phyloP scores from a whole-genome alignment of 768 basidiomycete species.

The Mycena rosella region DNA sequence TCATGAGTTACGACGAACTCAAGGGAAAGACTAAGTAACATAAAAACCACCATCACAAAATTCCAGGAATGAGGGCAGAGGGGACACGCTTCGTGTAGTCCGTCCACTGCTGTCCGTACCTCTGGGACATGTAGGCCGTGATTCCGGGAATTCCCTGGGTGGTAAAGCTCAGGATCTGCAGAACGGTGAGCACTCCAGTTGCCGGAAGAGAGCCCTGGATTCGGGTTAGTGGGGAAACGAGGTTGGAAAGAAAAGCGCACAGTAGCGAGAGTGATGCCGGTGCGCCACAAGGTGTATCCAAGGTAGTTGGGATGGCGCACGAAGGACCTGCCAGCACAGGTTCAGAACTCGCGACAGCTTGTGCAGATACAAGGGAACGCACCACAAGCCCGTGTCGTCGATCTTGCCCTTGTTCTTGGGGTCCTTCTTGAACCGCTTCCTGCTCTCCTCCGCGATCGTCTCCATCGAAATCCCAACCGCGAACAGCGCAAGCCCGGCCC shows the following conservation, averaged over 20 bases:
- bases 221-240: no score
- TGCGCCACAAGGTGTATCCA: conserved; percentile 42
- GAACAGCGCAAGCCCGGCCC: conserved; percentile 36
- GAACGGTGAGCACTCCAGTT: not conserved
- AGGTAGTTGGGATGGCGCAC: conserved; percentile 44
- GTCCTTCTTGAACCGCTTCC: conserved; percentile 43
- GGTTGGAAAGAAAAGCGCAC: conserved; percentile 10
- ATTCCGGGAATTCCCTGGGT: conserved; percentile 8
- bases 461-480: conserved; percentile 36
- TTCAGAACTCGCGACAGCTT: not conserved
- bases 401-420: conserved; percentile 40
- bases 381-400: conserved; percentile 40
- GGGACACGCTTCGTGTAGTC: conserved; percentile 30
- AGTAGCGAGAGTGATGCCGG: conserved; percentile 38
- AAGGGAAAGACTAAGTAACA: no score
- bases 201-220: conserved; percentile 27
- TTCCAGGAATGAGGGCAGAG: conserved; percentile 29
- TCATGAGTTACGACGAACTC: no score
- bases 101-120: conserved; percentile 27
- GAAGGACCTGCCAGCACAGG: conserved; percentile 18
- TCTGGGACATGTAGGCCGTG: conserved; percentile 16
- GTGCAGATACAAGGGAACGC: not conserved
- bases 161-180: conserved; percentile 1
- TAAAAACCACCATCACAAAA: conserved; percentile 14
- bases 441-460: conserved; percentile 36